Evolutionary conservation across 1,139 yeast genomes (phyloP).

Genomic region (Blastobotrys ciferrii): DNA sequence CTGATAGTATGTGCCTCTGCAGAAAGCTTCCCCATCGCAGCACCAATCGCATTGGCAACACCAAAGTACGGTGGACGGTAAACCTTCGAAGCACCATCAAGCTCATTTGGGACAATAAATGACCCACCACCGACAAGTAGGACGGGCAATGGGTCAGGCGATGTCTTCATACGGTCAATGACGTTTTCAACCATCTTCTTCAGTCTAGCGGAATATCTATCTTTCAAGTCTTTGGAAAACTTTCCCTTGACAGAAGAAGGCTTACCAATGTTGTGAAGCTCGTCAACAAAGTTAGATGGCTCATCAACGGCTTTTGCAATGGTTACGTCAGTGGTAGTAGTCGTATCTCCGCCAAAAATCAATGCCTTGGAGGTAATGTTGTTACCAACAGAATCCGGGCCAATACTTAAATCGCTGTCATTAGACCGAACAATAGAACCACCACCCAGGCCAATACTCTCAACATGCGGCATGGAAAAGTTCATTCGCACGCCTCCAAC

Average conservation of each 20-base stretch:
- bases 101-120: slow-evolving; percentile 39
- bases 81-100: slow-evolving; percentile 44
- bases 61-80: slow-evolving; percentile 42
- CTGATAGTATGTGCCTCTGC: slow-evolving; percentile 24
- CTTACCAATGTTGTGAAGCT: slow-evolving; percentile 5
- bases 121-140: slow-evolving; percentile 48
- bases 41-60: slow-evolving; percentile 49
- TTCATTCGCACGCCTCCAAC: slow-evolving; percentile 47
- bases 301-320: slow-evolving; percentile 28
- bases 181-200: slow-evolving; percentile 37
- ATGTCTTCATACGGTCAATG: slow-evolving; percentile 44
- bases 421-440: slow-evolving; percentile 42
- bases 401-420: slow-evolving; percentile 34
- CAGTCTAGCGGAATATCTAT: slow-evolving; percentile 29
- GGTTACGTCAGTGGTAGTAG: slow-evolving; percentile 42
- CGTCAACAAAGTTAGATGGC: slow-evolving; percentile 2
- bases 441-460: slow-evolving; percentile 46
- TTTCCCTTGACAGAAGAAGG: slow-evolving; percentile 2
- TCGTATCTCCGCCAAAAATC: slow-evolving; percentile 42
- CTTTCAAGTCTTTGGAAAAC: slow-evolving; percentile 21
- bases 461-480: slow-evolving; percentile 47
- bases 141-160: slow-evolving; percentile 45
- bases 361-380: slow-evolving; percentile 36
- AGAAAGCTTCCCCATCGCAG: slow-evolving; percentile 46
- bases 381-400: slow-evolving; percentile 46